Evolutionary conservation across 2,329 filamentous ascomycete genomes (phyloP).

Genomic region (Ampelomyces quisqualis): DNA sequence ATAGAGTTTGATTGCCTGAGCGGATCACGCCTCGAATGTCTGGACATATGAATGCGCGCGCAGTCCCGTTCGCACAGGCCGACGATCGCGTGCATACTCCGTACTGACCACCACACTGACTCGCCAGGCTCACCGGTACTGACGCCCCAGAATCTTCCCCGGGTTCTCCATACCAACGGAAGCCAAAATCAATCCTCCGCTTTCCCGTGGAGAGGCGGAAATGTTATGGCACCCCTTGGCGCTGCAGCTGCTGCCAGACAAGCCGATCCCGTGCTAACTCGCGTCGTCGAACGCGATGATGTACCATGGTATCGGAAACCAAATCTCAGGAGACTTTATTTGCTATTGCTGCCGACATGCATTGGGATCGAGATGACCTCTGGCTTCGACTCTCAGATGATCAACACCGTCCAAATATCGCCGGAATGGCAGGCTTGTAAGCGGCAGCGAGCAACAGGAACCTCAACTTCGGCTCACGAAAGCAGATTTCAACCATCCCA

Average conservation of each 20-base stretch:
- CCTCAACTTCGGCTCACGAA: background rate
- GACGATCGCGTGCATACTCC: constrained; percentile 3
- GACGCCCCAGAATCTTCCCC: background rate
- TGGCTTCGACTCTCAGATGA: constrained; percentile 39
- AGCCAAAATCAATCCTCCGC: background rate
- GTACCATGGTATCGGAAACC: constrained; percentile 45
- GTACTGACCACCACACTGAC: constrained; percentile 2
- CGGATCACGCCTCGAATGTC: constrained; percentile 2
- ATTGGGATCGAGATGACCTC: constrained; percentile 40
- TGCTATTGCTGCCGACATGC: constrained; percentile 37
- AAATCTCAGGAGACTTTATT: constrained; percentile 40
- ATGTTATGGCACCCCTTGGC: constrained; percentile 19
- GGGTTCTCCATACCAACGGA: background rate
- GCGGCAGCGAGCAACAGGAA: background rate
- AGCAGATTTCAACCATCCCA: constrained; percentile 34
- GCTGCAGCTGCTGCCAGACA: constrained; percentile 15
- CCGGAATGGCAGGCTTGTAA: constrained; percentile 30
- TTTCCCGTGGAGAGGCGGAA: background rate
- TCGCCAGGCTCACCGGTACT: background rate
- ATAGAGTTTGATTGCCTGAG: constrained; percentile 4
- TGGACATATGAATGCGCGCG: constrained; percentile 12
- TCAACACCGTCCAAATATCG: constrained; percentile 35
- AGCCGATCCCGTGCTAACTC: constrained; percentile 46
- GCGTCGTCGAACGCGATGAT: constrained; percentile 44
- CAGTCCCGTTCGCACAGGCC: constrained; percentile 5